phyloP scores from a whole-genome alignment of 768 basidiomycete species.

The Psilocybe sp. region DNA sequence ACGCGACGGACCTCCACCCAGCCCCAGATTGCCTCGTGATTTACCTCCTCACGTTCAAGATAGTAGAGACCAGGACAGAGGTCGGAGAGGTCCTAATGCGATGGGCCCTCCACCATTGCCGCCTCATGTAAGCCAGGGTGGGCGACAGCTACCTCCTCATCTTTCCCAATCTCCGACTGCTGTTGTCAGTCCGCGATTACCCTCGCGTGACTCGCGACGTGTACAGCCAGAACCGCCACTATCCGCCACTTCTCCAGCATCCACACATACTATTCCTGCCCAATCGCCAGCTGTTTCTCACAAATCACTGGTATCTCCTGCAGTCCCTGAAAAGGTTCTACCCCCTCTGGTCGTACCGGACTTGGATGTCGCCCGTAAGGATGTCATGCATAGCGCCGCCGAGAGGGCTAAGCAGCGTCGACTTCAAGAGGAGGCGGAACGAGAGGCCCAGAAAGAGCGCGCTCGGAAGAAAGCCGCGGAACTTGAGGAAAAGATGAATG shows the following conservation, averaged over 20 bases:
- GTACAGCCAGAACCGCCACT: constrained; percentile 32
- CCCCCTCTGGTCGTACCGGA: constrained; percentile 39
- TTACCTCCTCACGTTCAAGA: constrained; percentile 18
- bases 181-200: constrained; percentile 31
- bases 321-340: constrained; percentile 22
- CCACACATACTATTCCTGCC: constrained; percentile 27
- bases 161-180: constrained; percentile 35
- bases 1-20: constrained; percentile 37
- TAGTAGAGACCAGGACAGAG: constrained; percentile 25
- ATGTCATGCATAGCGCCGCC: constrained; percentile 81
- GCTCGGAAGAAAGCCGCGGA: constrained; percentile 79
- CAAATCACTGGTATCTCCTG: constrained; percentile 33
- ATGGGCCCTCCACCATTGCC: constrained; percentile 57
- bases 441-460: constrained; percentile 76
- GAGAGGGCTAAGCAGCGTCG: constrained; percentile 78
- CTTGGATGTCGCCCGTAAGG: constrained; percentile 67
- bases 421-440: constrained; percentile 80
- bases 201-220: constrained; percentile 41
- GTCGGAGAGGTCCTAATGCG: constrained; percentile 38
- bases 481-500: constrained; percentile 65
- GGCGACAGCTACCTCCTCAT: constrained; percentile 59
- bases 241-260: constrained; percentile 19
- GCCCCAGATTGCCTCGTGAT: constrained; percentile 34
- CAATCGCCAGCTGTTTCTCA: constrained; percentile 46
- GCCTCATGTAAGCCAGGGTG: constrained; percentile 34